These are phyloP conservation scores for Hyaloperonospora arabidopsidis DNA, from an alignment of 352 stramenopile species.

Conservation along the genomic window DNA sequence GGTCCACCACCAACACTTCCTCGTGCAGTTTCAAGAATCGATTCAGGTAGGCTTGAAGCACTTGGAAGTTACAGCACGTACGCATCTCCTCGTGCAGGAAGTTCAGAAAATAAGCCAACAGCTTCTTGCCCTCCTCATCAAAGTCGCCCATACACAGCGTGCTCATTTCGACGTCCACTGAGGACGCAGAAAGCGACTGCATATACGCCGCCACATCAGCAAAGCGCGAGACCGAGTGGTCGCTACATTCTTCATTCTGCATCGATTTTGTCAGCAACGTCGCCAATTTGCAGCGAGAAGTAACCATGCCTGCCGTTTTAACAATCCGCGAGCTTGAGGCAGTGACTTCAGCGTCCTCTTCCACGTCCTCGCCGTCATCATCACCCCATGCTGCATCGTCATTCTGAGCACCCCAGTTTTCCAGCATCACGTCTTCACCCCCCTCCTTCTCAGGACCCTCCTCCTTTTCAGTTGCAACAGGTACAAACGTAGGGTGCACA, in stretches of 20 bases:
- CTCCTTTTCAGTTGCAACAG: constrained; percentile 28
- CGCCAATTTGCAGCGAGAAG: constrained; percentile 64
- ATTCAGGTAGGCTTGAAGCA: constrained; percentile 81
- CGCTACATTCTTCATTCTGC: constrained; percentile 13
- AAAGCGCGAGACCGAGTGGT: constrained; percentile 28
- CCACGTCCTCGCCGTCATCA: constrained; percentile 28
- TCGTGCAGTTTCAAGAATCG: constrained; percentile 83
- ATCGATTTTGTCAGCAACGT: constrained; percentile 40
- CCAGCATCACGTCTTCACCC: constrained; percentile 37
- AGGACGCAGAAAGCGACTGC: constrained; percentile 64
- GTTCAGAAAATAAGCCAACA: constrained; percentile 54
- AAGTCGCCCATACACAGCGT: constrained; percentile 81
- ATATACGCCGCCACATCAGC: constrained; percentile 48
- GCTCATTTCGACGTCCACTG: constrained; percentile 74
- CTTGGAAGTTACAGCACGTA: constrained; percentile 62
- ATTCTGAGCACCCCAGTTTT: constrained; percentile 53
- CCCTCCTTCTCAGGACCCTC: constrained; percentile 21
- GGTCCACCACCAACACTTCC: constrained; percentile 53
- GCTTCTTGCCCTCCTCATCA: constrained; percentile 58
- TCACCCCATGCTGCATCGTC: constrained; percentile 64
- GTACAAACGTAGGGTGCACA: constrained; percentile 70
- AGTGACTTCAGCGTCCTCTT: constrained; percentile 21
- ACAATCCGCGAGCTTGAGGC: constrained; percentile 50
- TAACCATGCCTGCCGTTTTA: constrained; percentile 63
- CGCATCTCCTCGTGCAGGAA: constrained; percentile 64